Conservation (phyloP, 2,329 filamentous ascomycete species). For the Pseudogymnoascus sp. region DNA sequence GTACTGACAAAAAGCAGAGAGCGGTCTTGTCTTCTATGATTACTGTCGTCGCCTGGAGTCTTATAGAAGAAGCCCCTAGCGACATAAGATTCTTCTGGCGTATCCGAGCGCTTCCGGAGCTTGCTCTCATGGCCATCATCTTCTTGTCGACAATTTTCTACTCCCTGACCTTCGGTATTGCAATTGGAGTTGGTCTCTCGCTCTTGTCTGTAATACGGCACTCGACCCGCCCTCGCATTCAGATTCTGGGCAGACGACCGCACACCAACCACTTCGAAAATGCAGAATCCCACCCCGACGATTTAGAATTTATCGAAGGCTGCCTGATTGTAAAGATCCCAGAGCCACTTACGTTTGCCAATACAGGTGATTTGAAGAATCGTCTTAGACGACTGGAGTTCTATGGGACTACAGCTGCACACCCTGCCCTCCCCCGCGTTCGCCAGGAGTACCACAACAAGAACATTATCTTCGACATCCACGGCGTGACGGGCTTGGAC, state of each 20-base stretch:
- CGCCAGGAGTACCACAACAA: slow-evolving; percentile 71
- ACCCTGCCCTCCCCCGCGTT: slow-evolving; percentile 77
- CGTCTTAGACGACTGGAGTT: slow-evolving; percentile 75
- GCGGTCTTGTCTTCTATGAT: slow-evolving; percentile 90
- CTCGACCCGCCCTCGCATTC: slow-evolving; percentile 84
- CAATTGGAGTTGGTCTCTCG: slow-evolving; percentile 84
- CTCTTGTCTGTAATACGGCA: slow-evolving; percentile 84
- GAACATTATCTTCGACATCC: slow-evolving; percentile 94
- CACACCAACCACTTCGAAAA: slow-evolving; percentile 81
- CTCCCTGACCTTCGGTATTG: slow-evolving; percentile 87
- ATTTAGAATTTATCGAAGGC: slow-evolving; percentile 81
- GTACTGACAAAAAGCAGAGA: slow-evolving; percentile 50
- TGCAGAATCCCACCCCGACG: slow-evolving; percentile 62
- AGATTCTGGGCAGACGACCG: slow-evolving; percentile 84
- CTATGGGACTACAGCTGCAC: slow-evolving; percentile 77
- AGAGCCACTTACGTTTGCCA: slow-evolving; percentile 92
- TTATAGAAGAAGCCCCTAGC: slow-evolving; percentile 90
- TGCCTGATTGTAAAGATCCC: slow-evolving; percentile 96
- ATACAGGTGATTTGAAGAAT: slow-evolving; percentile 84
- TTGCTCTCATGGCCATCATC: slow-evolving; percentile 81
- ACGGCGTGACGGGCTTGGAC: slow-evolving; percentile 92
- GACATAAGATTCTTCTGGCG: slow-evolving; percentile 83
- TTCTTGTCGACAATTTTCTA: slow-evolving; percentile 91
- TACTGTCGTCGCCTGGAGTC: slow-evolving; percentile 84
- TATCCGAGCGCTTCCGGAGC: slow-evolving; percentile 78